Base-by-base conservation (phyloP, 495 filamentous ascomycete species). In the Xeromyces bisporus region DNA sequence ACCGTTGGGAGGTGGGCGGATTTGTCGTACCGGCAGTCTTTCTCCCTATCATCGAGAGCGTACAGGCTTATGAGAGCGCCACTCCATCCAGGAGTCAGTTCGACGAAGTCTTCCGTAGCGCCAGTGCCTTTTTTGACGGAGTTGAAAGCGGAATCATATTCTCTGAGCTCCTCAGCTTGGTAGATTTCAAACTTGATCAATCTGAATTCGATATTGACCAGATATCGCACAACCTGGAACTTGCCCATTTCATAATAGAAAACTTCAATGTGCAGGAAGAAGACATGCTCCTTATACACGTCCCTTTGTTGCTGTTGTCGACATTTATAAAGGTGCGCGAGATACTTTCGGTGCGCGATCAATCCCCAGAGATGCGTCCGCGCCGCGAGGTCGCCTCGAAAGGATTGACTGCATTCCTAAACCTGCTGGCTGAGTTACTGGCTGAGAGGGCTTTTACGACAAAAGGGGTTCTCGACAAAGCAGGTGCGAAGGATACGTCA, bases 221-320 rank as follows among this genome's bases (percentile, higher is more conserved):
- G 30, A 40, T 50, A 23, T 33, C 51, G 36, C 42, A 31, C 32
- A 41, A 55, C 33, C 59, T 97, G 31, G 65, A 70, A 13, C 63
- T 93, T 16, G 75, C 84, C 29, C 68, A 66, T 25, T 99, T 96
- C 47, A 74, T 93, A 24, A 57, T 94, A 36, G 58, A 68, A 3
- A 73, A 83, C 35, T 99, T 96, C 66, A 96, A 94, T 55, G 67
- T 96, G 20, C 72, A 75, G 30, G 89, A 96, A 50, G 87, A 96
- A 48, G 89, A 99, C 46, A 96, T 99, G 89, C 49, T 92, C 20
- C 60, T 77, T 17, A 54, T 78, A 2, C 89, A 99, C 55, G 75
- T 82, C 18, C 89, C 89, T 28, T 51, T 89, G 11, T 58, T 80
- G 32, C 68, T 69, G 10, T 47, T 93, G 9, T 67, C 75, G 7